Evolutionary conservation across 345 rosid genomes (phyloP), one percentile per base, ranked within the genome.

Genomic region (Eucalyptus paniculata): DNA sequence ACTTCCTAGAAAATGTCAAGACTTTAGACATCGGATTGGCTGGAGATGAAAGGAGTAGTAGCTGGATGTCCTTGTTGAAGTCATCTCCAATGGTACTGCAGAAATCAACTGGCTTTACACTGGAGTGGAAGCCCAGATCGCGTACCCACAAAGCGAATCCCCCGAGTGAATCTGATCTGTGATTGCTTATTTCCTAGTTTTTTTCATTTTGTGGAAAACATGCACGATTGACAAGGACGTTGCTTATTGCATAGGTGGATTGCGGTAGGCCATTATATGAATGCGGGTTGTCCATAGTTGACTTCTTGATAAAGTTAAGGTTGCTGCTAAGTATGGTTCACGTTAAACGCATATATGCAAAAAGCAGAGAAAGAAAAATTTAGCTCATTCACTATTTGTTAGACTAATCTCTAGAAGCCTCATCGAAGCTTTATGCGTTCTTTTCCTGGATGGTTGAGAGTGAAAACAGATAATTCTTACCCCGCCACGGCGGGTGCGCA

Each of bases 41-140:
- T 50, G 82, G 14, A 58, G 88, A 87, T 69, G 72, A 56, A 50
- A 47, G 14, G 34, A 69, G 19, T 26, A 88, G 90, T 86, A 53
- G 69, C 56, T 91, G 90, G 90, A 37, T 82, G 91, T 30, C 72
- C 86, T 92, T 90, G 92, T 89, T 93, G 69, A 92, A 65, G 88
- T 85, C 86, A 87, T 89, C 49, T 89, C 32, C 89, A 32, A 7
- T 88, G 23, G 19, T 37, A 15, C 86, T 69, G 89, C 67, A 40
- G 80, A 67, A 87, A 60, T 81, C 65, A 37, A 88, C 58, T 60
- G 87, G 88, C 60, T 91, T 90, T 56, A 58, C 23, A 60, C 37
- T 92, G 44, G 86, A 50, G 18, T 92, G 93, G 93, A 89, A 89
- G 77, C 7, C 86, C 30, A 88, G 83, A 40, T 37, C 5, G 24